phyloP scores from a whole-genome alignment of 148 eudicot species.

The Diospyros kaki region DNA sequence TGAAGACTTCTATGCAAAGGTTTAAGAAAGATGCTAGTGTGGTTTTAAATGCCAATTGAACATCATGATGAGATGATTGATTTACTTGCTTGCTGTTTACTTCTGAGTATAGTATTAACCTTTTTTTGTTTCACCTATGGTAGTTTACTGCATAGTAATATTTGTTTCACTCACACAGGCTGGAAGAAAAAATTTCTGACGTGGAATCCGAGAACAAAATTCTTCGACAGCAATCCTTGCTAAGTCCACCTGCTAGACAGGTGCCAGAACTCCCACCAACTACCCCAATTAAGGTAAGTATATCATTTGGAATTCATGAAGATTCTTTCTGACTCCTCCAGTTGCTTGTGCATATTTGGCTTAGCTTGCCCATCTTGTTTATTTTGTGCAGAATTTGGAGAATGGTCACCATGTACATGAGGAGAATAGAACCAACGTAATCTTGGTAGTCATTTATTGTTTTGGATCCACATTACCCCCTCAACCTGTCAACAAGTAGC shows the following conservation, averaged over 20 bases:
- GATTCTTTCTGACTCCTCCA: not conserved
- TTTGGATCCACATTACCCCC: not conserved
- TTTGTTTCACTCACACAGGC: constrained; percentile 35
- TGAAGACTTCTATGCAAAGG: constrained; percentile 90
- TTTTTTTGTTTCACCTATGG: not conserved
- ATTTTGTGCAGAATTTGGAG: constrained; percentile 49
- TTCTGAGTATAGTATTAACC: not conserved
- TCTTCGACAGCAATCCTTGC: constrained; percentile 69
- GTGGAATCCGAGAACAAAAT: constrained; percentile 80
- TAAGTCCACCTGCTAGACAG: constrained; percentile 34
- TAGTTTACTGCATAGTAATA: not conserved
- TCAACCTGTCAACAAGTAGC: not conserved
- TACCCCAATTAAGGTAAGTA: constrained; percentile 41
- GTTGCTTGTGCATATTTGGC: not conserved
- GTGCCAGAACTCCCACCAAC: constrained; percentile 41
- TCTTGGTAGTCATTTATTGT: constrained; percentile 2
- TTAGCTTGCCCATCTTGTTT: not conserved
- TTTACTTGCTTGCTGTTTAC: constrained; percentile 1
- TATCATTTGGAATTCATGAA: not conserved
- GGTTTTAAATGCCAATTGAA: not conserved
- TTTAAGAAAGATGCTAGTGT: constrained; percentile 16
- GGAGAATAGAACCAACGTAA: constrained; percentile 43
- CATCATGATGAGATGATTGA: not conserved
- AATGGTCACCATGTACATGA: constrained; percentile 63
- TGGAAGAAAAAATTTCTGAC: constrained; percentile 77